Evolutionary conservation across 345 rosid genomes (phyloP).

Genomic region (Eucalyptus polybractea): DNA sequence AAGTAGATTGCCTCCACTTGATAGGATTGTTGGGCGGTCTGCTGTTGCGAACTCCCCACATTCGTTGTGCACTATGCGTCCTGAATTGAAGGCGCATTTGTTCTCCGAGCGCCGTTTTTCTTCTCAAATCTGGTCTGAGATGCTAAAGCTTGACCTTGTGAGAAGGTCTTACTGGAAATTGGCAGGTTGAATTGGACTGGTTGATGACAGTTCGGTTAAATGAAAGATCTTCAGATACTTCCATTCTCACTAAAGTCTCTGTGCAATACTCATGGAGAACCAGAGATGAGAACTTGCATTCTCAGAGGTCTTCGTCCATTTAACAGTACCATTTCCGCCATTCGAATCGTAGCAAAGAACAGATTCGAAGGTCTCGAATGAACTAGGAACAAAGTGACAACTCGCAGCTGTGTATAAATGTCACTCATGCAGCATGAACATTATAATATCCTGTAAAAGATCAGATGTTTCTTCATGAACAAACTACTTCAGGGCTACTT

Average conservation of each 20-base stretch:
- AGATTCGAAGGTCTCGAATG: neutral
- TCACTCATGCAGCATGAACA: neutral
- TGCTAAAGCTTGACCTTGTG: neutral
- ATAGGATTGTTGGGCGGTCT: neutral
- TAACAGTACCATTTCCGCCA: neutral
- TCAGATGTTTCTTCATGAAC: neutral
- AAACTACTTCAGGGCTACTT: neutral
- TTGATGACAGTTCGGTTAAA: neutral
- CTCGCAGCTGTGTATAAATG: neutral
- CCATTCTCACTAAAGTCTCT: neutral
- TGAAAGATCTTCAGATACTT: neutral
- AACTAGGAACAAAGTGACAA: neutral
- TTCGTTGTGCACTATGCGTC: neutral
- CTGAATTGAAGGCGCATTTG: neutral
- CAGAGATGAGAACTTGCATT: neutral
- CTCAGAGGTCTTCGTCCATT: neutral
- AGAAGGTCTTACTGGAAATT: neutral
- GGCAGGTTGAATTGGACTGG: neutral
- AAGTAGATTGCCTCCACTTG: too few species aligned
- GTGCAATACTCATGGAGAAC: neutral
- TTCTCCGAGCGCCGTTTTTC: neutral
- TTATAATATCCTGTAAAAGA: neutral
- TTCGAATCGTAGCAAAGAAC: neutral
- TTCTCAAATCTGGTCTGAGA: neutral
- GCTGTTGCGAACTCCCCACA: fast-evolving